Conservation (phyloP, 2,329 filamentous ascomycete species). For the Trichophyton rubrum region DNA sequence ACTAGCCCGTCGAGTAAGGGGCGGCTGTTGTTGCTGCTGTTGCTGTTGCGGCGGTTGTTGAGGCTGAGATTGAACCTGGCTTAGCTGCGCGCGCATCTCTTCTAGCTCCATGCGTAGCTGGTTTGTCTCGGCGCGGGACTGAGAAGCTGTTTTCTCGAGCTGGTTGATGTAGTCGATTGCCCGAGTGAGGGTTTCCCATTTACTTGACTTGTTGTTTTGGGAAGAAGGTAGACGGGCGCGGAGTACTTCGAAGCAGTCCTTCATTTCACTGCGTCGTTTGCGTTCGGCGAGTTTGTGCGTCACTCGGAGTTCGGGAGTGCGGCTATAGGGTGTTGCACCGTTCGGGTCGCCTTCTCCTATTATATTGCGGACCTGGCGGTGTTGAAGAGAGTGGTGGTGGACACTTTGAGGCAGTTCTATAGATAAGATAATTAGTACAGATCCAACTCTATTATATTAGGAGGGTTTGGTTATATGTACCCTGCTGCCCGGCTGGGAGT, state of each 20-base stretch:
- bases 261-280: constrained; percentile 42
- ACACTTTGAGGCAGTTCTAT: constrained; percentile 34
- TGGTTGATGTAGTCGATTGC: constrained; percentile 39
- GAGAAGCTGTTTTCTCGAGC: constrained; percentile 31
- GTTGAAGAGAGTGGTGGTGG: constrained; percentile 38
- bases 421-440: not conserved
- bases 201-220: constrained; percentile 41
- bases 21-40: not conserved
- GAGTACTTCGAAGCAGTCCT: constrained; percentile 39
- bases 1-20: not conserved
- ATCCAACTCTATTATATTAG: too few relatives aligned
- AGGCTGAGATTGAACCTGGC: not conserved
- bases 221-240: constrained; percentile 33
- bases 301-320: constrained; percentile 38
- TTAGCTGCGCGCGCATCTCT: constrained; percentile 18
- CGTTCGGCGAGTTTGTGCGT: constrained; percentile 41
- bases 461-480: constrained; percentile 21
- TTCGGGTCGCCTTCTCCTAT: constrained; percentile 35
- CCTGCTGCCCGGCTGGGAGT: constrained; percentile 37
- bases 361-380: constrained; percentile 37
- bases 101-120: constrained; percentile 27
- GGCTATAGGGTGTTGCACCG: constrained; percentile 36
- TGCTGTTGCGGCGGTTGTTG: not conserved
- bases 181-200: constrained; percentile 40
- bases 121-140: constrained; percentile 28